Conservation (phyloP, 805 yeast species). For the Jamesozyma hellenica region DNA sequence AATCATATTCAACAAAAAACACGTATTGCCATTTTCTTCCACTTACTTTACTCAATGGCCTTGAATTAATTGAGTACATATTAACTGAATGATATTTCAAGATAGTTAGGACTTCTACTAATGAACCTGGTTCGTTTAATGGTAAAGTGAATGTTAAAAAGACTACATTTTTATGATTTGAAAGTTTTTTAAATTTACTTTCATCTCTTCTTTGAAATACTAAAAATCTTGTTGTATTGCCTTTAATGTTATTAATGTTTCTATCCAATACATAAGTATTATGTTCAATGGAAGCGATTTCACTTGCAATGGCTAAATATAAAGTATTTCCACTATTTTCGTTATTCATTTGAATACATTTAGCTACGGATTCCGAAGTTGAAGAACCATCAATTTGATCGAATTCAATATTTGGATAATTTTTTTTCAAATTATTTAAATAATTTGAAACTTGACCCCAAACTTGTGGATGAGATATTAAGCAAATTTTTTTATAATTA, state of each 20-base stretch:
- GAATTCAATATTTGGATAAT: constrained; percentile 27
- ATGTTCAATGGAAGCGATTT: constrained; percentile 53
- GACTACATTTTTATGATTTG: constrained; percentile 29
- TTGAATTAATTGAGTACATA: constrained; percentile 60
- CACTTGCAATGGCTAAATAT: constrained; percentile 65
- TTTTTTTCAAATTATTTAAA: constrained; percentile 30
- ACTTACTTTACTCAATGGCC: constrained; percentile 44
- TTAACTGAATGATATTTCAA: constrained; percentile 50
- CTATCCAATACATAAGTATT: constrained; percentile 43
- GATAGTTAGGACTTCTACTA: constrained; percentile 52
- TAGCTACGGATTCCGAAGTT: constrained; percentile 76
- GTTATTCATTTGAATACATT: constrained; percentile 31
- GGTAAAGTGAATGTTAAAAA: constrained; percentile 56
- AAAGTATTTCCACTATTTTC: constrained; percentile 28
- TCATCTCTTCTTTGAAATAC: constrained; percentile 40
- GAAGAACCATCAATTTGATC: constrained; percentile 59
- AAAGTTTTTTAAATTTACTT: background rate
- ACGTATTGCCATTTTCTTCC: constrained; percentile 61
- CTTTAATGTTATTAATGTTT: constrained; percentile 60
- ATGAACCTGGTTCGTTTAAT: constrained; percentile 62
- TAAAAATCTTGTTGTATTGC: constrained; percentile 81
- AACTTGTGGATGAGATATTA: constrained; percentile 93
- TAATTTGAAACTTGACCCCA: constrained; percentile 85
- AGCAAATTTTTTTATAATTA: constrained; percentile 35
- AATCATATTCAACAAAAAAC: constrained; percentile 58